phyloP scores from a whole-genome alignment of 257 asterid species.

The Salvia rosmarinus region DNA sequence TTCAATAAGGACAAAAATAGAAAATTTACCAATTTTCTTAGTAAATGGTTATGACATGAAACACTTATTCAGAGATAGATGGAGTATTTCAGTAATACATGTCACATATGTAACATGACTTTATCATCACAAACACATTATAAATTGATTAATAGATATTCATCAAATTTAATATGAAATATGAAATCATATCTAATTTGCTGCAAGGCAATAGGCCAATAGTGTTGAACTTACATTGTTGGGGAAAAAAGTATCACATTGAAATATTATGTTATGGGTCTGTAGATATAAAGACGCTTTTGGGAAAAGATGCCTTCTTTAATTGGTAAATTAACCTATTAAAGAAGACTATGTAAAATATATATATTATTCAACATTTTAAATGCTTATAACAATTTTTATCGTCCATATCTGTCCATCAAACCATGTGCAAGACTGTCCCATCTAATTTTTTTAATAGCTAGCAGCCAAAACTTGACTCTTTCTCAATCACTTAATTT shows the following conservation, averaged over 20 bases:
- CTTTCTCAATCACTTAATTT: constrained; percentile 27
- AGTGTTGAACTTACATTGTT: background rate
- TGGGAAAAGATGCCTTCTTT: constrained; percentile 44
- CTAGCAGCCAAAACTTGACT: constrained; percentile 37
- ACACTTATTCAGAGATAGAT: too few species aligned
- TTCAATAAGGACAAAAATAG: too few species aligned
- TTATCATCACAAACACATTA: background rate
- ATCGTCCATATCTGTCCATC: constrained; percentile 40
- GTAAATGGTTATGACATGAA: too few species aligned
- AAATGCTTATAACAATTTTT: constrained; percentile 26
- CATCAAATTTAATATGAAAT: background rate
- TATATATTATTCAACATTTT: constrained; percentile 12
- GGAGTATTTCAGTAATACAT: too few species aligned
- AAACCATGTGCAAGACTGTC: constrained; percentile 62
- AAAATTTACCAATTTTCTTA: too few species aligned
- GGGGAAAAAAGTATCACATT: background rate
- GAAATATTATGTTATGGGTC: background rate
- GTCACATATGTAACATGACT: background rate
- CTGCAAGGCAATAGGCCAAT: too few species aligned
- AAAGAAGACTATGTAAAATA: constrained; percentile 16
- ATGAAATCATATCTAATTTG: too few species aligned
- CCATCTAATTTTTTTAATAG: constrained; percentile 35
- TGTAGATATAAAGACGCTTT: background rate
- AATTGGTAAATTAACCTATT: constrained; percentile 16
- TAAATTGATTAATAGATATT: background rate